Evolutionary conservation across 305 asterid genomes (phyloP), one percentile per base, ranked within the genome.

Genomic region (Ajuga reptans): DNA sequence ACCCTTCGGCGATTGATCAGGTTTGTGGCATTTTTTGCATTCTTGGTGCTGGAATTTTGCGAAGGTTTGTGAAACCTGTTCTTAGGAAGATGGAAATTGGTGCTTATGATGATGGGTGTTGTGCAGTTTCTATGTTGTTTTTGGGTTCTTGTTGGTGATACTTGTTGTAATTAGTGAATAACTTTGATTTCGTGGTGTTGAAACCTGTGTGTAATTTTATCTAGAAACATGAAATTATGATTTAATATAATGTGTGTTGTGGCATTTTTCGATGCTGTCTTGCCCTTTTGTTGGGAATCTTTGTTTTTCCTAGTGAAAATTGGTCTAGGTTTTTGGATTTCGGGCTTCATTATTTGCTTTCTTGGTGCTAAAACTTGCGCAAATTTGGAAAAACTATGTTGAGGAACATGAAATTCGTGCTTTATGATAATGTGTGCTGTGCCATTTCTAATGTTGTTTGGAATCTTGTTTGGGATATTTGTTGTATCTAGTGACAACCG

Each of bases 1-100:
- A 75, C 52, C 97, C 97, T 57, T 85, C 98, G 1, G 98, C 96
- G 41, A 85, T 92, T 71, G 97, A 92, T 80, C 96, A 92, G 98
- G 98, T 91, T 79, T 51, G 77, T 63, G n/a, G 69, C 29, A 49
- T 6, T 17, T 16, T 42, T 14, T 43, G 21, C 42, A 45, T 39
- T 46, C 46, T 37, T 68, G 72, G 43, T 43, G 51, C 60, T 59
- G 64, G 12, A 6, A 16, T 31, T 9, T 65, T 73, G 68, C 39
- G 56, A 15, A 21, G 51, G 47, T 47, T 33, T 37, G 60, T 51
- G 16, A 37, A 55, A 54, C 4, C 1, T 21, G 39, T 18, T 10
- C 6, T 34, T 6, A n/a, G 36, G 3, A 31, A 31, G 5, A 31
- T 31, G 27, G 27, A 31, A 6, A 4, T 46, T 75, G 5, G 29